Conservation (phyloP, 208 protist genomes). For the Endotrypanum monterogeii region DNA sequence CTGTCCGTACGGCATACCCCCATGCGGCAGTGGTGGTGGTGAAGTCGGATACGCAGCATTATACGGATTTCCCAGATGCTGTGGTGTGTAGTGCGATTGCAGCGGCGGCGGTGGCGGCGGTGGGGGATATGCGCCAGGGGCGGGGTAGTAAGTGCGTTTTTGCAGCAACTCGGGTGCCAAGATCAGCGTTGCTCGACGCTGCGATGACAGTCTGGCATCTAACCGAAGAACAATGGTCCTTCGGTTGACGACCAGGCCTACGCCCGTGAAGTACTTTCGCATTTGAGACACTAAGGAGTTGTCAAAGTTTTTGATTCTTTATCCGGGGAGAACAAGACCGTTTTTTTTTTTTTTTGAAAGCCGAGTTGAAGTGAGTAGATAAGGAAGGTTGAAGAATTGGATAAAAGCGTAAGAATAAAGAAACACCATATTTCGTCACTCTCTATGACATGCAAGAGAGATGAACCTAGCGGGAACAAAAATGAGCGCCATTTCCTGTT, state of each 20-base stretch:
- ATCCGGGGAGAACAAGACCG: background rate
- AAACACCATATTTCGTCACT: background rate
- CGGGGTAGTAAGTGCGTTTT: slow-evolving; percentile 36
- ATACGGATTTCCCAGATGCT: slow-evolving; percentile 24
- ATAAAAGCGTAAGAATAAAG: background rate
- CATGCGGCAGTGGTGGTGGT: slow-evolving; percentile 24
- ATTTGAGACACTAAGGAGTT: slow-evolving; percentile 4
- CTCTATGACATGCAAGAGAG: slow-evolving; percentile 1
- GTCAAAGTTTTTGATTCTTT: slow-evolving; percentile 3
- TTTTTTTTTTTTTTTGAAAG: background rate
- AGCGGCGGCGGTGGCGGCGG: slow-evolving; percentile 41
- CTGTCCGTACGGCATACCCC: slow-evolving; percentile 17
- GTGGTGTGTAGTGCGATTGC: slow-evolving; percentile 22
- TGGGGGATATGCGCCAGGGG: slow-evolving; percentile 41
- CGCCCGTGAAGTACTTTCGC: slow-evolving; percentile 18
- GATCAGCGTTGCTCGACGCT: slow-evolving; percentile 23
- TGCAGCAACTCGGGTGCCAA: slow-evolving; percentile 31
- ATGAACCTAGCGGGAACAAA: background rate
- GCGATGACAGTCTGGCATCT: background rate
- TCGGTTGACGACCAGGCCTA: slow-evolving; percentile 21
- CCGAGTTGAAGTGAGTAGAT: background rate
- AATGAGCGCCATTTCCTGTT: slow-evolving; percentile 3
- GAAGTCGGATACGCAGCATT: slow-evolving; percentile 13
- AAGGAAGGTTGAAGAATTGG: slow-evolving; percentile 8
- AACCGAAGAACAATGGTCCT: slow-evolving; percentile 24